phyloP scores from a whole-genome alignment of 2,329 filamentous ascomycete species.

The Fusarium bactridioides region DNA sequence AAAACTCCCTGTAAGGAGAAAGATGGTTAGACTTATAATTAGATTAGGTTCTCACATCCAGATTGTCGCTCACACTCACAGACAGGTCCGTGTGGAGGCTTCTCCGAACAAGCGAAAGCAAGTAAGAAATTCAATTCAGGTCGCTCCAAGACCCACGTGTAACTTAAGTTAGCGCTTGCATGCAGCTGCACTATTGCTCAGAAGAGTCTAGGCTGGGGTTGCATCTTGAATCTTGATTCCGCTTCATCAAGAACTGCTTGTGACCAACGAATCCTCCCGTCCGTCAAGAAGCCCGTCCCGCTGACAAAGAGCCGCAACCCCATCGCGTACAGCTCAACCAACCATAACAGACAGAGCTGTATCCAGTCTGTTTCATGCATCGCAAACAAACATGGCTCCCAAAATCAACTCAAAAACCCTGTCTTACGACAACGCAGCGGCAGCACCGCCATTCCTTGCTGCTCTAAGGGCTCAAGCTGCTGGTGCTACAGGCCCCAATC shows the following conservation, averaged over 20 bases:
- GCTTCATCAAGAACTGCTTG: slow-evolving; percentile 1
- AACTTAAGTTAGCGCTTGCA: background rate
- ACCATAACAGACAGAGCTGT: slow-evolving; percentile 8
- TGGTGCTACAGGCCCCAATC: slow-evolving; percentile 60
- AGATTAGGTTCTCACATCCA: slow-evolving; percentile 25
- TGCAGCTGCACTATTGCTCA: slow-evolving; percentile 17
- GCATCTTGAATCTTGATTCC: background rate
- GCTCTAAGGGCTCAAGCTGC: slow-evolving; percentile 62
- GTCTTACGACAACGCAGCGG: slow-evolving; percentile 67
- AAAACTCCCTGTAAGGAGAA: slow-evolving; percentile 11
- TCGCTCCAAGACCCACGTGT: slow-evolving; percentile 14
- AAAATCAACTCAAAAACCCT: slow-evolving; percentile 78
- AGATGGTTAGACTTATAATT: background rate
- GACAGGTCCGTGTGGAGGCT: background rate
- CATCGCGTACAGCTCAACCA: slow-evolving; percentile 16
- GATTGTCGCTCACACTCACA: background rate
- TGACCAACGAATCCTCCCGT: background rate
- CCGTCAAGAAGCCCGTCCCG: background rate
- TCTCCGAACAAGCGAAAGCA: background rate
- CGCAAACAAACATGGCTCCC: slow-evolving; percentile 51
- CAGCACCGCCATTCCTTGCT: slow-evolving; percentile 68
- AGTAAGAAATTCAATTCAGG: slow-evolving; percentile 5
- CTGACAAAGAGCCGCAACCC: slow-evolving; percentile 28
- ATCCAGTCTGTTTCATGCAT: background rate
- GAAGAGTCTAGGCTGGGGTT: slow-evolving; percentile 8